Percentiles rank a stretch among this genome's conserved stretches.
Conservation (phyloP, 306 rosid species). For the Dalbergia cultrata region DNA sequence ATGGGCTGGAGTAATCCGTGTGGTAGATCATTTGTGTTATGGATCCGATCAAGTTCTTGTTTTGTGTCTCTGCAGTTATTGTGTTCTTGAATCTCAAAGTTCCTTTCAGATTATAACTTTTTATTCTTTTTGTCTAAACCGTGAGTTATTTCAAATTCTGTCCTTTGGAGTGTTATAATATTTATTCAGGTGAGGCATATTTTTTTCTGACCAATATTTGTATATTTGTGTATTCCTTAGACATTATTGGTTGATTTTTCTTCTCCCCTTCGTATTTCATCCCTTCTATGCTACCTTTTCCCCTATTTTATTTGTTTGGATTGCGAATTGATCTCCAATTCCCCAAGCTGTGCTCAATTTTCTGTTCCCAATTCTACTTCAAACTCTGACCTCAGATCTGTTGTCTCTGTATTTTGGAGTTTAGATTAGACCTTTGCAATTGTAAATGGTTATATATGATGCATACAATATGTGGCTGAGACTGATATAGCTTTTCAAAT, state of each 20-base stretch:
- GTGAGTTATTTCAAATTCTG: constrained; percentile 12
- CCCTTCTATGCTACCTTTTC: background rate
- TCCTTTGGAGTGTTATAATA: constrained; percentile 23
- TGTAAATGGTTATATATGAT: constrained; percentile 14
- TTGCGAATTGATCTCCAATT: constrained; percentile 12
- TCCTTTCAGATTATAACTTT: constrained; percentile 21
- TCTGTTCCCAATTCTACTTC: constrained; percentile 5
- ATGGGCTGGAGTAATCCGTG: background rate
- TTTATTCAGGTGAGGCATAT: background rate
- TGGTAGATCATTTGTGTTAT: constrained; percentile 10
- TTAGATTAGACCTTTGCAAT: constrained; percentile 8
- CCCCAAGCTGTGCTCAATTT: background rate
- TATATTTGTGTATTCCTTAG: constrained; percentile 1
- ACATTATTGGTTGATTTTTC: background rate
- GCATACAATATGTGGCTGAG: background rate
- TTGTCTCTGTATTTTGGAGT: constrained; percentile 5
- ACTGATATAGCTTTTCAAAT: too few species aligned
- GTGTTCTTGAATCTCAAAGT: background rate
- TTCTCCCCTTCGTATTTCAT: background rate
- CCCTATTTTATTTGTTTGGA: background rate
- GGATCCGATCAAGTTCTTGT: background rate
- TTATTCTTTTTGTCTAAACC: constrained; percentile 9
- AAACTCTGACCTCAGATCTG: background rate
- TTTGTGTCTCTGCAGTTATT: constrained; percentile 21
- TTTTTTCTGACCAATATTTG: background rate